A percentile compares a stretch with the other conserved stretches of the same genome.
phyloP scores from a whole-genome alignment of 129 eudicot genomes.

The Centaurea solstitialis region DNA sequence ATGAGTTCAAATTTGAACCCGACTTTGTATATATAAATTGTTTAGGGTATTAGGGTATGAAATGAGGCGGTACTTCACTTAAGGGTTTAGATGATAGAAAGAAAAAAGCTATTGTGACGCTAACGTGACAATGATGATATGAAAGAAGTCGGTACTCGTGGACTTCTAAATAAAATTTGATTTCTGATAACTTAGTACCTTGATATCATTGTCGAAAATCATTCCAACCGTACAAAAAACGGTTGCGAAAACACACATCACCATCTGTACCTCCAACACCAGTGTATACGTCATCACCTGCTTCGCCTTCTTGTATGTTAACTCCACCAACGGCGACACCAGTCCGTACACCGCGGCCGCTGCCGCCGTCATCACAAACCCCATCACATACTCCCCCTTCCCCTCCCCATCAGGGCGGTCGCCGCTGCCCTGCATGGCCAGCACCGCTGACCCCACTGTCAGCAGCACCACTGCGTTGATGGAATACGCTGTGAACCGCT shows the following conservation, averaged over 20 bases:
- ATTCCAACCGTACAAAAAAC: slow-evolving; percentile 42
- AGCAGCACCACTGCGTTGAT: slow-evolving; percentile 52
- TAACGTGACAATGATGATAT: too few species aligned
- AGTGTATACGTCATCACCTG: slow-evolving; percentile 41
- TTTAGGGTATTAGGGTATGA: too few species aligned
- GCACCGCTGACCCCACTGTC: slow-evolving; percentile 40
- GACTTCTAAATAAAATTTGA: too few species aligned
- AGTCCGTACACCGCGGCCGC: slow-evolving; percentile 45
- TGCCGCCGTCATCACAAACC: slow-evolving; percentile 42
- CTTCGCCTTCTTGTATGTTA: slow-evolving; percentile 38
- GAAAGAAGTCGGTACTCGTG: too few species aligned
- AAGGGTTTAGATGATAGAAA: too few species aligned
- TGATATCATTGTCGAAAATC: slow-evolving; percentile 39
- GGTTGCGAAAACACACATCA: slow-evolving; percentile 49
- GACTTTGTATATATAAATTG: too few species aligned
- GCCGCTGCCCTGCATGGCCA: slow-evolving; percentile 41
- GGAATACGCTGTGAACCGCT: slow-evolving; percentile 46
- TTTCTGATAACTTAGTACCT: slow-evolving; percentile 28
- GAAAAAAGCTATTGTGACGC: too few species aligned
- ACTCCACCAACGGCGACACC: slow-evolving; percentile 45
- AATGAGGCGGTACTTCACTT: too few species aligned
- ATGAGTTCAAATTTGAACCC: too few species aligned
- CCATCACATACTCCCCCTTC: slow-evolving; percentile 38
- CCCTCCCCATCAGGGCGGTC: slow-evolving; percentile 59
- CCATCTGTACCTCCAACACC: slow-evolving; percentile 56